Base-by-base conservation (phyloP, 2,329 filamentous ascomycete species). In the Botrytis porri region DNA sequence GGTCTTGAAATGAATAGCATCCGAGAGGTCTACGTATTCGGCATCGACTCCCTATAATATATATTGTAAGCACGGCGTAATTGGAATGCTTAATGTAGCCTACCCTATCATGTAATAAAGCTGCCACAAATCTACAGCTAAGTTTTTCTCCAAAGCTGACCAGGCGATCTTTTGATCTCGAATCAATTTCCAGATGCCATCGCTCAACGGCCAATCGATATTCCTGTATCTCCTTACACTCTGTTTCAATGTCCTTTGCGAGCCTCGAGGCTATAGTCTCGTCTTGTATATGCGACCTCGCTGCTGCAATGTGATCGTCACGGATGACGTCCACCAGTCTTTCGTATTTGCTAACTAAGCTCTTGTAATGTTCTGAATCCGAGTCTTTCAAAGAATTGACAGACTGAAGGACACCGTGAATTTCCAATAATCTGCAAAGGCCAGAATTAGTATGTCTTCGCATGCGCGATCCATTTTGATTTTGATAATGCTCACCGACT, bases 121-220 rank as follows among this genome's bases (percentile, higher is more conserved):
- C 90, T 35, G 95, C 88, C 92, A 99, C 95, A 82, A 96, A 96
- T 45, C 91, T 88, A 82, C 95, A 98, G 83, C 94, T 97, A 77
- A 99, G 85, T 84, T 97, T 98, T 86, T 99, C 96, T 72, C 96
- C 96, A 78, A 96, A 94, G 81, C 94, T 97, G 75, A 98, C 91
- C 75, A 99, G 93, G 78, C 95, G 92, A 80, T 96, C 93, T 81
- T 94, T 93, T 74, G 91, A 91, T 78, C 92, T 88, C 9, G 91
- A 88, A 81, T 93, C 93, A 79, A 95, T 92, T 81, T 95, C 92
- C 60, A 92, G 84, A 80, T 90, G 89, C 82, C 90, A 92, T 76
- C 89, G 85, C 81, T 88, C 89, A 16, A 88, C 87, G 1, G 88
- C 89, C 45, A 86, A 83, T 73, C 90, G 86, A 79, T 91, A 96